phyloP scores from a whole-genome alignment of 2,329 filamentous ascomycete genomes.

The Epichloe glyceriae region DNA sequence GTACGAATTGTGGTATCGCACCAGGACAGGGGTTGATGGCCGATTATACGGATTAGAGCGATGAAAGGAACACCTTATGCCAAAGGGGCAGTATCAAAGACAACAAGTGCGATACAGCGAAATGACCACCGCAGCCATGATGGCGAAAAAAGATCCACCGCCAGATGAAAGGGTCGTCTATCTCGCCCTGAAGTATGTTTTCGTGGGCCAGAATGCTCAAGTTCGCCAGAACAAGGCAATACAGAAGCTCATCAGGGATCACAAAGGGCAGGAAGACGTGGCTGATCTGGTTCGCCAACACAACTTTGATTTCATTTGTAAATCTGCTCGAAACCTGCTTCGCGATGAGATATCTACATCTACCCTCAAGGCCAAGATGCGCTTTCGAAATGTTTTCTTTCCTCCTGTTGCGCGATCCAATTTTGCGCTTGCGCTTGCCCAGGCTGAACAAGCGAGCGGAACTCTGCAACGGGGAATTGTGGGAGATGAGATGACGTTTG shows the following conservation, averaged over 20 bases:
- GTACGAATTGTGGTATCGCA: too few relatives aligned
- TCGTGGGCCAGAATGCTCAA: neutral
- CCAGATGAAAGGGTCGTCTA: neutral
- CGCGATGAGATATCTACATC: neutral
- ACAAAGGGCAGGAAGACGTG: neutral
- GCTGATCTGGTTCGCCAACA: neutral
- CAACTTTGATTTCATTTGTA: neutral
- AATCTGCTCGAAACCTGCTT: neutral
- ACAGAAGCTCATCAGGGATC: neutral
- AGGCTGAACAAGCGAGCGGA: neutral
- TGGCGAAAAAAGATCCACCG: neutral
- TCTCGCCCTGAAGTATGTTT: neutral
- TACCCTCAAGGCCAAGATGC: slow-evolving; percentile 3
- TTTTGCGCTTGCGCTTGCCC: too few relatives aligned
- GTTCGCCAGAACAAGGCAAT: neutral
- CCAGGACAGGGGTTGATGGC: too few relatives aligned
- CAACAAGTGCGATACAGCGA: neutral
- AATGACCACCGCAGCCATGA: neutral
- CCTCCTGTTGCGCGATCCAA: too few relatives aligned
- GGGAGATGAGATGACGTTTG: too few relatives aligned
- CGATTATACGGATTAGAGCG: too few relatives aligned
- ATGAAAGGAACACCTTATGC: neutral
- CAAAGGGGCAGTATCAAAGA: too few relatives aligned
- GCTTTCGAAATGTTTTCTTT: neutral
- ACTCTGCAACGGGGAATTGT: too few relatives aligned